phyloP scores from a whole-genome alignment of 768 basidiomycete genomes.

The Hemileccinum rubropunctum region DNA sequence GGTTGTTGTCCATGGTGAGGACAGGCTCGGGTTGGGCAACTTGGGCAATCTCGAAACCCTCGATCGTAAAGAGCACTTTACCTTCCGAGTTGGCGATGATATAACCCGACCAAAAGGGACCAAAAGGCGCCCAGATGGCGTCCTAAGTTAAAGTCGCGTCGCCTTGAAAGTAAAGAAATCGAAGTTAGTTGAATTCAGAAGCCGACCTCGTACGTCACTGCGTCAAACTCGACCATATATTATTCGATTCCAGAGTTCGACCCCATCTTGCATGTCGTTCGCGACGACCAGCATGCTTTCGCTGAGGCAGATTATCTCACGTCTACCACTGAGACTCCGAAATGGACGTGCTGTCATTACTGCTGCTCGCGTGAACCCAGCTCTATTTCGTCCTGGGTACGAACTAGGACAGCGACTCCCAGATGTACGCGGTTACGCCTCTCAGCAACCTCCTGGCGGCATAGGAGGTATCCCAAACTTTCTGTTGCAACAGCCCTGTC shows the following conservation, averaged over 20 bases:
- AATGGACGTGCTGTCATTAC: slow-evolving; percentile 16
- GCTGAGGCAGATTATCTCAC: slow-evolving; percentile 8
- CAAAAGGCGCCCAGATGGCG: slow-evolving; percentile 20
- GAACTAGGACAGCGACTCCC: background rate
- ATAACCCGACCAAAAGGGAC: slow-evolving; percentile 28
- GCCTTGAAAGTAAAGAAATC: too few relatives aligned
- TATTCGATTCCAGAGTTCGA: too few relatives aligned
- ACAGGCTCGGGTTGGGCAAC: slow-evolving; percentile 28
- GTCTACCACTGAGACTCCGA: slow-evolving; percentile 17
- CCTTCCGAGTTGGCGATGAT: slow-evolving; percentile 29
- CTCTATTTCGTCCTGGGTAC: background rate
- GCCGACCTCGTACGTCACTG: background rate
- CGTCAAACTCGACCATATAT: too few relatives aligned
- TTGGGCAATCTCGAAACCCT: slow-evolving; percentile 32
- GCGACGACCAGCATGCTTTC: background rate
- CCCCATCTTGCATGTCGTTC: slow-evolving; percentile 9
- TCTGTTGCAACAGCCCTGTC: slow-evolving; percentile 52
- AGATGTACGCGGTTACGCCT: slow-evolving; percentile 42
- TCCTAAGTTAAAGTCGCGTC: too few relatives aligned
- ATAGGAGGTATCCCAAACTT: slow-evolving; percentile 54
- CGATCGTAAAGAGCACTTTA: slow-evolving; percentile 31
- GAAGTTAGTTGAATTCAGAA: too few relatives aligned
- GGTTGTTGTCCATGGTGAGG: slow-evolving; percentile 21
- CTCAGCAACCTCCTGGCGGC: slow-evolving; percentile 42
- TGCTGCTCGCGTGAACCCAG: background rate